These are phyloP conservation scores for Physcomitrium patens DNA, from an alignment of 225 moss, liverwort and hornwort genomes.

Conservation along the genomic window DNA sequence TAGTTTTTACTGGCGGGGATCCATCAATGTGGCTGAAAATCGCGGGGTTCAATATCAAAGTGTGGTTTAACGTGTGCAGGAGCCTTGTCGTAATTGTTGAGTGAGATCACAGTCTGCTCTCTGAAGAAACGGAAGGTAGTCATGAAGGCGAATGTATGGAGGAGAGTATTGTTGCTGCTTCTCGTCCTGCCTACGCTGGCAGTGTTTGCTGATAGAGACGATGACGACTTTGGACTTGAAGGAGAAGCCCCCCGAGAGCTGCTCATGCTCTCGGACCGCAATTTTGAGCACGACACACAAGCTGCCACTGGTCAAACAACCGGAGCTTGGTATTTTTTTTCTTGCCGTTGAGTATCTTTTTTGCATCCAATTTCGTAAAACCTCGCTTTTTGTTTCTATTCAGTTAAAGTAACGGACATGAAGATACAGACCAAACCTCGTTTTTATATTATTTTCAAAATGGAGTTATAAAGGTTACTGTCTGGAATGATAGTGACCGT, in stretches of 20 bases:
- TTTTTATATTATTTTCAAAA: not conserved
- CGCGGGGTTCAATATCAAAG: not conserved
- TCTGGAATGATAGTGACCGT: not conserved
- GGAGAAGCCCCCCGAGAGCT: slow-evolving; percentile 49
- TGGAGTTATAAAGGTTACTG: not conserved
- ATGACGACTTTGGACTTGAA: slow-evolving; percentile 60
- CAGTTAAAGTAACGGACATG: slow-evolving; percentile 2
- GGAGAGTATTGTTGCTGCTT: slow-evolving; percentile 31
- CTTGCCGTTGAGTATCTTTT: not conserved
- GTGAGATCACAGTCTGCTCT: slow-evolving; percentile 11
- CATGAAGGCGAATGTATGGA: slow-evolving; percentile 39
- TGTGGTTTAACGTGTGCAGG: not conserved
- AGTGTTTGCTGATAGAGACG: slow-evolving; percentile 40
- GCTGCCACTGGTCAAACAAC: slow-evolving; percentile 94
- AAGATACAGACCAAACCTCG: not conserved
- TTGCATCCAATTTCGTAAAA: slow-evolving; percentile 5
- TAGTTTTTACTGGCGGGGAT: not conserved
- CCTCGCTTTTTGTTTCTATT: not conserved
- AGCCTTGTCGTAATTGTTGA: slow-evolving; percentile 16
- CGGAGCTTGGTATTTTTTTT: slow-evolving; percentile 69
- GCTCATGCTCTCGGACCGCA: slow-evolving; percentile 59
- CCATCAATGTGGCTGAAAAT: not conserved
- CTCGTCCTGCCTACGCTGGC: slow-evolving; percentile 41
- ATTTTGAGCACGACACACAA: slow-evolving; percentile 95
- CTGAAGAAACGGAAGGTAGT: slow-evolving; percentile 21